Percentiles rank a stretch among this genome's conserved stretches.
These are phyloP conservation scores for Amylostereum areolatum DNA, from an alignment of 1,284 basidiomycete species.

Conservation along the genomic window DNA sequence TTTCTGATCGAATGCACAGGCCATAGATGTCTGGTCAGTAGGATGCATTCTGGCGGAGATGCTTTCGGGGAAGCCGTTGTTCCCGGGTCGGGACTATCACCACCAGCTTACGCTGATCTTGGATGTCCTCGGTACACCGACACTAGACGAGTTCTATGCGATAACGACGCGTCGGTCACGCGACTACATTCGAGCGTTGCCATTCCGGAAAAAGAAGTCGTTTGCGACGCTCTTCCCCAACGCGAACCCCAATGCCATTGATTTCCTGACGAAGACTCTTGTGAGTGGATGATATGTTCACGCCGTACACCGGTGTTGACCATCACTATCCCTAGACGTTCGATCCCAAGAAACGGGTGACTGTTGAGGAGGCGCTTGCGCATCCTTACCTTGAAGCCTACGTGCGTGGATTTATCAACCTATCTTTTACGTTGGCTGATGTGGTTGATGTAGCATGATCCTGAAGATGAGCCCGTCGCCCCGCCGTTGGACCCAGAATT, in stretches of 20 bases:
- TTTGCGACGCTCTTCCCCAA: constrained; percentile 84
- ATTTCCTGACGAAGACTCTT: constrained; percentile 88
- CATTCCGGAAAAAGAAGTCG: constrained; percentile 78
- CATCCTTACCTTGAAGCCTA: constrained; percentile 93
- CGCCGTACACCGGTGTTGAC: constrained; percentile 4
- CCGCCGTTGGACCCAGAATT: constrained; percentile 87
- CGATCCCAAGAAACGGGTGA: constrained; percentile 90
- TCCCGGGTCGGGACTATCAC: constrained; percentile 96
- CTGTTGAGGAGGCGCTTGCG: constrained; percentile 85
- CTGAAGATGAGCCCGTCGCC: constrained; percentile 89
- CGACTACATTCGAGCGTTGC: constrained; percentile 86
- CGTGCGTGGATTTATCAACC: constrained; percentile 34
- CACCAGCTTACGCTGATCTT: constrained; percentile 90
- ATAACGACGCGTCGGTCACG: constrained; percentile 82
- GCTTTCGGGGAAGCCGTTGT: constrained; percentile 89
- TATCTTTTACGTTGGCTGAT: neutral
- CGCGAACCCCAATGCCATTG: constrained; percentile 79
- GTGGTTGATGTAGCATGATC: constrained; percentile 58
- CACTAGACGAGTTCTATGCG: constrained; percentile 86
- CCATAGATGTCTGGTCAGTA: constrained; percentile 93
- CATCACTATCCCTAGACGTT: constrained; percentile 51
- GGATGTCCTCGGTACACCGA: constrained; percentile 90
- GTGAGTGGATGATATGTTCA: constrained; percentile 37
- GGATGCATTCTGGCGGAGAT: constrained; percentile 98
- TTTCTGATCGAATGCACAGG: constrained; percentile 35